Conservation (phyloP, 768 basidiomycete genomes). For the Panaeolus papilionaceus region DNA sequence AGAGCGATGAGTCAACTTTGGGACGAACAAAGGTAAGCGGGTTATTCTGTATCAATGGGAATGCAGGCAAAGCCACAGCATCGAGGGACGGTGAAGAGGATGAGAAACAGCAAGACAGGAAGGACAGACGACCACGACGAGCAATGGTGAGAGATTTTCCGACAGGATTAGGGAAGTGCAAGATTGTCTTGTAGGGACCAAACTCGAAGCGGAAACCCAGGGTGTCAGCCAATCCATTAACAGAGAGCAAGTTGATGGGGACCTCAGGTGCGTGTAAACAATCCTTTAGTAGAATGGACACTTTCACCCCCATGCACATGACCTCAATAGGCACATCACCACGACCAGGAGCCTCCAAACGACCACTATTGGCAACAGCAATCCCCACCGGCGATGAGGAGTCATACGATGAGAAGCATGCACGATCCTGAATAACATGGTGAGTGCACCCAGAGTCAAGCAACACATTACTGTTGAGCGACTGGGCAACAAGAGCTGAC, state of each 20-base stretch:
- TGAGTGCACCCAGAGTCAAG: slow-evolving; percentile 31
- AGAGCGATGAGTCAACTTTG: background rate
- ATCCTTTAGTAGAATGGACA: slow-evolving; percentile 20
- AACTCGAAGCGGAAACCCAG: slow-evolving; percentile 2
- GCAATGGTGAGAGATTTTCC: background rate
- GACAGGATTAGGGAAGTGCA: background rate
- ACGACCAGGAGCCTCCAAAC: slow-evolving; percentile 12
- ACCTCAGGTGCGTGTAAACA: slow-evolving; percentile 34
- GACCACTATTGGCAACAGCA: slow-evolving; percentile 29
- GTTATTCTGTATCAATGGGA: background rate
- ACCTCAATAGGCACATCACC: slow-evolving; percentile 26
- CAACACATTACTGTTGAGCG: background rate
- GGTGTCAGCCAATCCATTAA: slow-evolving; percentile 27
- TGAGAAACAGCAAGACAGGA: slow-evolving; percentile 16
- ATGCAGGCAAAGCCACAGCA: slow-evolving; percentile 7
- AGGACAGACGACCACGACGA: slow-evolving; percentile 2
- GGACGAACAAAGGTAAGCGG: background rate
- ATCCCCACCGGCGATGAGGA: slow-evolving; percentile 17
- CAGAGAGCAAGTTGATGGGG: slow-evolving; percentile 31
- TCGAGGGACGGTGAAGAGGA: slow-evolving; percentile 7
- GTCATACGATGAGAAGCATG: slow-evolving; percentile 26
- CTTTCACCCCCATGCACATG: background rate
- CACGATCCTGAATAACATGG: slow-evolving; percentile 27
- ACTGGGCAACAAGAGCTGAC: background rate
- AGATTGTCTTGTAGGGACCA: background rate